These are phyloP conservation scores for Rhizoclosmatium globosum DNA, from an alignment of 192 early-diverging fungal genomes.

Conservation along the genomic window DNA sequence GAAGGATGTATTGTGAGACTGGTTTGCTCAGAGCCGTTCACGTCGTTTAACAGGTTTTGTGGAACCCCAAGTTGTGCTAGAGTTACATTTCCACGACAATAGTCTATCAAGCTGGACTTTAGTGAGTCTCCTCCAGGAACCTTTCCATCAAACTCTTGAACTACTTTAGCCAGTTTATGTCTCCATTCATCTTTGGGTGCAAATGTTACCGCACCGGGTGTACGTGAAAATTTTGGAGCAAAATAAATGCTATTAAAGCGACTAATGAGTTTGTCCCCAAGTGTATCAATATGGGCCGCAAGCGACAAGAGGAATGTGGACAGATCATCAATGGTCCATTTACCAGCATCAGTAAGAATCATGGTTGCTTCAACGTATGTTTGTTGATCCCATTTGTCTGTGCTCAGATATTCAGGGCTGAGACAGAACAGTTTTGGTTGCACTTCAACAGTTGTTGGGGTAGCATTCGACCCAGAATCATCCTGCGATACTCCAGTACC, in stretches of 20 bases:
- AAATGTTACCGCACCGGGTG: not conserved
- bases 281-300: conserved; percentile 37
- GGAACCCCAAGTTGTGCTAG: conserved; percentile 25
- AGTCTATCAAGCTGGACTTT: conserved; percentile 37
- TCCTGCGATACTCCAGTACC: not conserved
- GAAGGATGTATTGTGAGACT: not conserved
- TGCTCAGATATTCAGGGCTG: conserved; percentile 23
- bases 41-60: not conserved
- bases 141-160: conserved; percentile 14
- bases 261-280: conserved; percentile 31
- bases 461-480: not conserved
- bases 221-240: conserved; percentile 43
- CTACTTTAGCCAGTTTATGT: conserved; percentile 19
- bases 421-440: conserved; percentile 15
- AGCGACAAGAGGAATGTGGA: conserved; percentile 46
- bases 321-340: conserved; percentile 57
- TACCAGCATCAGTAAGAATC: conserved; percentile 28
- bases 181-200: conserved; percentile 37
- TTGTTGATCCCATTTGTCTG: conserved; percentile 37
- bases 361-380: conserved; percentile 42
- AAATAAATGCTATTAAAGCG: conserved; percentile 38
- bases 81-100: conserved; percentile 37
- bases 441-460: not conserved
- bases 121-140: not conserved
- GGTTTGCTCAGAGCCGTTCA: not conserved